Evolutionary conservation across 768 basidiomycete species (phyloP), one percentile per base, ranked within the genome.

Genomic region (Pulveroboletus sp.): DNA sequence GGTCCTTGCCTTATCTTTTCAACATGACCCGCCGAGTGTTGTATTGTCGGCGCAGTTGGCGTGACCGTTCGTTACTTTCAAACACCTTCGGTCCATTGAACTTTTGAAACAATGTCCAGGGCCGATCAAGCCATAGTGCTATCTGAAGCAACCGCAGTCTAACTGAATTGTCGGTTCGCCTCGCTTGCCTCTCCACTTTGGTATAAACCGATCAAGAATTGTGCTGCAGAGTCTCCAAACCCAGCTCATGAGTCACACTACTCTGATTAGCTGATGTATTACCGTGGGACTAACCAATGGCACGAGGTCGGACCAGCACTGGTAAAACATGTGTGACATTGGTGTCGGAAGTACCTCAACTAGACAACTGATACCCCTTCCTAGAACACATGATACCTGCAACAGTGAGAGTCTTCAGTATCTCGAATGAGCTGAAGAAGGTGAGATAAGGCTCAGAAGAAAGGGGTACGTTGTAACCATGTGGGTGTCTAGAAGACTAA

Each of bases 401-500:
- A 13, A 9, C 5, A 26, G 42, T 28, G 18, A n/a, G 48, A 17
- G 38, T n/a, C 30, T 49, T 63, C 36, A 63, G 52, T 8, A 39
- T 45, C 31, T 26, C 24, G 37, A 44, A 47, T 17, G 33, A 50
- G 43, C 15, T n/a, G 41, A 48, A 44, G 14, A 32, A 39, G 1
- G 7, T 10, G 43, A 43, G 18, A 41, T 2, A 27, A 39, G 51
- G 43, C 3, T 69, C 65, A 69, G 65, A 50, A 45, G 30, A 43
- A 47, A 40, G 17, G 14, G 43, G 39, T 55, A 38, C 43, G 63
- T 81, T 72, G 43, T 81, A 89, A 89, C 86, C 88, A 89, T 79
- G 71, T 66, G 55, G 55, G 55, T 61, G 84, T 90, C 90, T 90
- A 84, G 69, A 91, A 91, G 89, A 94, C 90, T 93, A 94, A 94